Evolutionary conservation across 1,284 basidiomycete genomes (phyloP).

Genomic region (Ustilago nuda): DNA sequence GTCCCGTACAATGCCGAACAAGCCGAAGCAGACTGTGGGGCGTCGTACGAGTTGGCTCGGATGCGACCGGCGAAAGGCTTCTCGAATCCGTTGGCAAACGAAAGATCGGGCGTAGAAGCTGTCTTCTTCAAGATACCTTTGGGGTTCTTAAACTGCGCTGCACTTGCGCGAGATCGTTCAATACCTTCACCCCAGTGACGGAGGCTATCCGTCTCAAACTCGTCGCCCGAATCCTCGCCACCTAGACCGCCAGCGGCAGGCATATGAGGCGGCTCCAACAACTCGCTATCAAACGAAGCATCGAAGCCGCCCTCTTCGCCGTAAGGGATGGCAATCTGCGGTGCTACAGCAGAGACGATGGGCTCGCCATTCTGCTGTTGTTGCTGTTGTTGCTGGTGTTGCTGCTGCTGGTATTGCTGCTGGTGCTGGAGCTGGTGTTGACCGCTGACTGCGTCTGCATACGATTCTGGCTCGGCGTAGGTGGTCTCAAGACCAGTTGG

Average conservation of each 20-base stretch:
- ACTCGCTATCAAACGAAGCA: constrained; percentile 77
- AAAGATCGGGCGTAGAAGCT: constrained; percentile 47
- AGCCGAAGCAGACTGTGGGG: constrained; percentile 48
- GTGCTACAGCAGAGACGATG: constrained; percentile 34
- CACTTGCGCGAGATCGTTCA: constrained; percentile 77
- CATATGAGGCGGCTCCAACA: constrained; percentile 79
- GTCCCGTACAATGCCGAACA: constrained; percentile 25
- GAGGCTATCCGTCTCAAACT: constrained; percentile 72
- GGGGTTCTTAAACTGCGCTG: constrained; percentile 76
- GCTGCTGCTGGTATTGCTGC: no score
- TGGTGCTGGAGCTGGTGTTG: neutral
- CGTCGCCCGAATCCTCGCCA: constrained; percentile 70
- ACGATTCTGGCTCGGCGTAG: constrained; percentile 39
- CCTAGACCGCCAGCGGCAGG: constrained; percentile 70
- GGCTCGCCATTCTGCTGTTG: constrained; percentile 16
- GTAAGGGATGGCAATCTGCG: constrained; percentile 64
- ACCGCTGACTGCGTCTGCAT: constrained; percentile 17
- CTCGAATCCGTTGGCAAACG: constrained; percentile 40
- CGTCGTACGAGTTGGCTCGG: constrained; percentile 70
- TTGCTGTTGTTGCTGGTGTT: no score
- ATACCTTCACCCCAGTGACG: constrained; percentile 74
- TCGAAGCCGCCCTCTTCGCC: constrained; percentile 72
- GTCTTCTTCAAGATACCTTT: constrained; percentile 85
- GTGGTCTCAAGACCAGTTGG: constrained; percentile 60
- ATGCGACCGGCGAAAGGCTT: constrained; percentile 63